These are phyloP conservation scores for Apiotrichum veenhuisii DNA, from an alignment of 1,284 basidiomycete species.

Conservation along the genomic window DNA sequence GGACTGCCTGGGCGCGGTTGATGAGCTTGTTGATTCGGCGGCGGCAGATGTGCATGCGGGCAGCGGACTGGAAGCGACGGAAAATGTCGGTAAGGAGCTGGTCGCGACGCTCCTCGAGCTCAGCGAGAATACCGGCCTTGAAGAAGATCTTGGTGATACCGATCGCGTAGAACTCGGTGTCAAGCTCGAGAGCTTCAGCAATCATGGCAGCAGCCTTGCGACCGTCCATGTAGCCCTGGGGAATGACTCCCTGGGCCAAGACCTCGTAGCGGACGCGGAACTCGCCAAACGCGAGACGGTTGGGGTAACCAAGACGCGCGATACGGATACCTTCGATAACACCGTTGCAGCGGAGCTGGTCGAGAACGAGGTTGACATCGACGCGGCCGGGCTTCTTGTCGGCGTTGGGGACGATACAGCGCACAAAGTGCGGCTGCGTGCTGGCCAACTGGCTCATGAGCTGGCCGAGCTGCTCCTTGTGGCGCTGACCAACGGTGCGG, in stretches of 20 bases:
- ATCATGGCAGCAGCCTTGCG: constrained; percentile 91
- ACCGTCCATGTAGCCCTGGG: constrained; percentile 94
- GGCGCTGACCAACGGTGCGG: constrained; percentile 89
- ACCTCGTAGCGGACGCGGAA: constrained; percentile 97
- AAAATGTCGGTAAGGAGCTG: constrained; percentile 83
- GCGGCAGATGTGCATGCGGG: constrained; percentile 78
- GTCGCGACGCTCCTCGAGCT: constrained; percentile 91
- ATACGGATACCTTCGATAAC: constrained; percentile 98
- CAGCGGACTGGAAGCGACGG: constrained; percentile 78
- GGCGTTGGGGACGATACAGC: constrained; percentile 95
- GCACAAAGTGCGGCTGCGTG: constrained; percentile 97
- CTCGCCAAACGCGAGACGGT: constrained; percentile 92
- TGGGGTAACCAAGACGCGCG: constrained; percentile 94
- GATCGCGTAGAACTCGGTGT: constrained; percentile 79
- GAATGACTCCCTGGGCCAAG: constrained; percentile 86
- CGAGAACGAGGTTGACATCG: constrained; percentile 90
- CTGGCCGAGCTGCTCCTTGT: constrained; percentile 91
- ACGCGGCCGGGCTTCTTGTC: constrained; percentile 89
- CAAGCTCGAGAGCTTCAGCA: constrained; percentile 83
- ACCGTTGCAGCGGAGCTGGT: constrained; percentile 97
- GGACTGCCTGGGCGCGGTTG: constrained; percentile 84
- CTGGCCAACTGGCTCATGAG: constrained; percentile 88
- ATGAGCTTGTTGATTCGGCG: constrained; percentile 93
- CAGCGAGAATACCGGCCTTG: constrained; percentile 97
- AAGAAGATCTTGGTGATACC: constrained; percentile 99